Conservation (phyloP, 148 eudicot genomes). For the Polygonum aviculare region DNA sequence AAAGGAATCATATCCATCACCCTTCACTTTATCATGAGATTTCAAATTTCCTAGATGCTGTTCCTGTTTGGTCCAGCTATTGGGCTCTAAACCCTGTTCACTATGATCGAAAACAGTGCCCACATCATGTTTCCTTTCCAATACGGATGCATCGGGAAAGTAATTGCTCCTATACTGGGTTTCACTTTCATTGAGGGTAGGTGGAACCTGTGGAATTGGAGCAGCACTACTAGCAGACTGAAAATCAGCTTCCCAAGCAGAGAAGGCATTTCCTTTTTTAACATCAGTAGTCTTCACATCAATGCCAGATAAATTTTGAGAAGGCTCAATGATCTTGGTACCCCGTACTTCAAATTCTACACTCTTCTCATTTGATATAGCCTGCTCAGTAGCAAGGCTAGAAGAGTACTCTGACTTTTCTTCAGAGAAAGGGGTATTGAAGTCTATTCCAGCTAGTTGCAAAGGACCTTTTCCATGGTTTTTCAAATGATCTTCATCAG, state of each 20-base stretch:
- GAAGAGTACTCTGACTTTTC: conserved; percentile 18
- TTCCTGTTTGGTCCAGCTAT: conserved; percentile 24
- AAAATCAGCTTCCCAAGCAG: conserved; percentile 89
- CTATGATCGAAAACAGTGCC: conserved; percentile 15
- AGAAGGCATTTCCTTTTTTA: conserved; percentile 23
- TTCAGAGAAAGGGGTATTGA: conserved; percentile 38
- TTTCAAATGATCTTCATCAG: conserved; percentile 17
- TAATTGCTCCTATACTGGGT: neutral
- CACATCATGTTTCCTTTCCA: conserved; percentile 16
- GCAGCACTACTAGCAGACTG: conserved; percentile 39
- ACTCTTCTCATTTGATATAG: conserved; percentile 16
- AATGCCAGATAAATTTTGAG: conserved; percentile 20
- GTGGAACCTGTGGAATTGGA: conserved; percentile 12
- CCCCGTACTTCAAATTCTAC: conserved; percentile 12
- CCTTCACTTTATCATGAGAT: neutral
- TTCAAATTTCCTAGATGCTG: conserved; percentile 15
- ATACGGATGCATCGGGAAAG: neutral
- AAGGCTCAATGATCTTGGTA: neutral
- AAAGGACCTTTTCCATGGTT: conserved; percentile 26
- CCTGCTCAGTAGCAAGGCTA: conserved; percentile 20
- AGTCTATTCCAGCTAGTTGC: conserved; percentile 38
- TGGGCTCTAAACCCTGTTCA: conserved; percentile 10
- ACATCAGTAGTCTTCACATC: conserved; percentile 24
- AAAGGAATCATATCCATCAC: conserved; percentile 14
- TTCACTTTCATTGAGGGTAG: neutral